A percentile compares a stretch with the other conserved stretches of the same genome.
Conservation (phyloP, 306 rosid genomes). For the Trichosanthes cucumerina region DNA sequence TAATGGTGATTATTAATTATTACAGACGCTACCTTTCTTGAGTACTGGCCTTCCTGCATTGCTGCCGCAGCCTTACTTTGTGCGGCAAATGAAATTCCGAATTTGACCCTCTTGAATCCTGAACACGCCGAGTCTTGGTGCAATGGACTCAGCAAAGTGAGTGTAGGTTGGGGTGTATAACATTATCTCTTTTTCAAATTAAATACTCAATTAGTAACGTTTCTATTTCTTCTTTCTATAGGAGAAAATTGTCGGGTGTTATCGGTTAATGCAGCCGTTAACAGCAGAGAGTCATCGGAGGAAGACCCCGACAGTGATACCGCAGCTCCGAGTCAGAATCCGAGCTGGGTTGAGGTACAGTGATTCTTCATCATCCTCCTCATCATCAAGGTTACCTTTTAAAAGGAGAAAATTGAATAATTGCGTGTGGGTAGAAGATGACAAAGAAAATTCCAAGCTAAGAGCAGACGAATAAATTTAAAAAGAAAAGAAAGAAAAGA, state of each 20-base stretch:
- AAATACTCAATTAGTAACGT: no score
- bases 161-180: not conserved
- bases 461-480: not conserved
- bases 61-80: slow-evolving; percentile 85
- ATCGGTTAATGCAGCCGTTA: slow-evolving; percentile 55
- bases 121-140: slow-evolving; percentile 96
- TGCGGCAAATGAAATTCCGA: slow-evolving; percentile 79
- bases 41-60: slow-evolving; percentile 92
- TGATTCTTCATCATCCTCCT: slow-evolving; percentile 33
- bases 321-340: slow-evolving; percentile 57
- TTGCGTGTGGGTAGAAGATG: slow-evolving; percentile 64
- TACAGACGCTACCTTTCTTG: slow-evolving; percentile 75
- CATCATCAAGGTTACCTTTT: slow-evolving; percentile 28
- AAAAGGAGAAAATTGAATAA: slow-evolving; percentile 75
- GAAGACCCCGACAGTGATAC: slow-evolving; percentile 39
- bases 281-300: slow-evolving; percentile 28
- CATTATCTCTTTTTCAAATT: not conserved
- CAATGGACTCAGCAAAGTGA: slow-evolving; percentile 80
- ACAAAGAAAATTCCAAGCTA: slow-evolving; percentile 60
- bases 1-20: slow-evolving; percentile 4
- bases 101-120: slow-evolving; percentile 54
- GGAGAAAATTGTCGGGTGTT: slow-evolving; percentile 80
- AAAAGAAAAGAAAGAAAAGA: not conserved
- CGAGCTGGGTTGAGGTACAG: slow-evolving; percentile 39
- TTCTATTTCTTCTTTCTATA: not conserved